Base-by-base conservation (phyloP, 495 filamentous ascomycete genomes). In the Penicillium cataractarum region DNA sequence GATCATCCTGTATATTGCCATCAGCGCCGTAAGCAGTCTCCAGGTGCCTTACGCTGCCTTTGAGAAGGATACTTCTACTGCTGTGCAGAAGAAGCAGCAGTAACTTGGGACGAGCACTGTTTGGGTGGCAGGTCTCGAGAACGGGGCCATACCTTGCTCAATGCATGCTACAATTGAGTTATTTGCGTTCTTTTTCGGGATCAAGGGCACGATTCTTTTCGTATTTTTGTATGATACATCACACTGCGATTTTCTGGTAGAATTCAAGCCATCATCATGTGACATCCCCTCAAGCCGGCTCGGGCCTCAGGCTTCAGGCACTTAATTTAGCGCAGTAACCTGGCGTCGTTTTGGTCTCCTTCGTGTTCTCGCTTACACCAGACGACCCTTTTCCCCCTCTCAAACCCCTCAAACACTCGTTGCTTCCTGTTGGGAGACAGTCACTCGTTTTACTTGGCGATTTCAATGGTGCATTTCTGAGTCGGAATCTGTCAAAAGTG, bases 31-130 rank as follows among this genome's bases (percentile, higher is more conserved):
- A 7, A 77, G 84, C 6, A 93, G 92, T 62, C 79, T 99, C 39
- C 80, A 97, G 74, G 90, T 98, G 13, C 87, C 90, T 10, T 98
- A 98, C 77, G 91, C 89, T 52, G 93, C 95, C 1, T 99, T 99
- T 74, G 93, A 96, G 71, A 97, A 95, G 83, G 94, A 97, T 73
- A 97, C 92, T 78, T 92, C 93, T 0, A 89, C 92, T 49, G 81
- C 84, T 33, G 90, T 87, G 57, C 91, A 96, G 78, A 96, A 91
- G 84, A 96, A 96, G 80, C 85, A 90, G 73, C 82, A 89, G 78
- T 80, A 63, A 68, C 61, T 63, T 37, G 46, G 39, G 55, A 42
- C 32, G 35, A 48, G 58, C 56, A 46, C 52, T 33, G 52, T 64
- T 52, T n/a, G 51, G 52, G 24, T 33, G 50, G 31, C 19, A 57